Conservation (phyloP, 2,329 filamentous ascomycete genomes). For the Ceratocystis smalleyi region DNA sequence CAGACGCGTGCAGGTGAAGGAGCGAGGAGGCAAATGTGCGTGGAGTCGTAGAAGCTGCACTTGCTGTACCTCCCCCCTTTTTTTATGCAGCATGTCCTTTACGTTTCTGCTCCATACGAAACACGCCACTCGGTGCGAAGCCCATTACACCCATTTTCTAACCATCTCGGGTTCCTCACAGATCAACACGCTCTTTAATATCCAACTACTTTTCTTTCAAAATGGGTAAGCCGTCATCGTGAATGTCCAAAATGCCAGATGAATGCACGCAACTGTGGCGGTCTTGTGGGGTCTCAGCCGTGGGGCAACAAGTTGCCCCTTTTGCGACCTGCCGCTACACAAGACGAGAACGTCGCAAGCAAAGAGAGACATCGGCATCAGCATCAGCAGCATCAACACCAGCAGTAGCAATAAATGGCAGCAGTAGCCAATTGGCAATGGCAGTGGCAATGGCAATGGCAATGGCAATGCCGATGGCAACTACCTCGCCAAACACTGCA, state of each 20-base stretch:
- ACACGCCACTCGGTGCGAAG: background rate
- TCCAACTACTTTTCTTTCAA: background rate
- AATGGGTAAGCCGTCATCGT: constrained; percentile 1
- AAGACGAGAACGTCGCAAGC: background rate
- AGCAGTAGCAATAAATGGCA: background rate
- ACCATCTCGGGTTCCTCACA: background rate
- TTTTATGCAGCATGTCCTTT: constrained; percentile 5
- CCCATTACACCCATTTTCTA: background rate
- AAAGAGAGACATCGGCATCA: background rate
- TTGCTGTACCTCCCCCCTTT: constrained; percentile 10
- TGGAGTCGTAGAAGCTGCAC: constrained; percentile 8
- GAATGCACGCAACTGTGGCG: background rate
- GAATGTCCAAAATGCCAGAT: background rate
- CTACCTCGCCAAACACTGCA: background rate
- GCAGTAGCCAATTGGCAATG: background rate
- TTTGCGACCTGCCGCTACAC: background rate
- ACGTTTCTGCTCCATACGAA: background rate
- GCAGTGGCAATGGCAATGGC: constrained; percentile 4
- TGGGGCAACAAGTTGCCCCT: background rate
- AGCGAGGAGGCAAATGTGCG: background rate
- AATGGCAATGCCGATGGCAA: background rate
- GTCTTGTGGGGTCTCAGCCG: background rate
- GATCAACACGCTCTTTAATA: constrained; percentile 1
- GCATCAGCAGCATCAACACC: background rate
- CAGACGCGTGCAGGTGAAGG: background rate